Evolutionary conservation across 208 protist genomes (phyloP).

Genomic region (Herpetomonas samuelpessoai): DNA sequence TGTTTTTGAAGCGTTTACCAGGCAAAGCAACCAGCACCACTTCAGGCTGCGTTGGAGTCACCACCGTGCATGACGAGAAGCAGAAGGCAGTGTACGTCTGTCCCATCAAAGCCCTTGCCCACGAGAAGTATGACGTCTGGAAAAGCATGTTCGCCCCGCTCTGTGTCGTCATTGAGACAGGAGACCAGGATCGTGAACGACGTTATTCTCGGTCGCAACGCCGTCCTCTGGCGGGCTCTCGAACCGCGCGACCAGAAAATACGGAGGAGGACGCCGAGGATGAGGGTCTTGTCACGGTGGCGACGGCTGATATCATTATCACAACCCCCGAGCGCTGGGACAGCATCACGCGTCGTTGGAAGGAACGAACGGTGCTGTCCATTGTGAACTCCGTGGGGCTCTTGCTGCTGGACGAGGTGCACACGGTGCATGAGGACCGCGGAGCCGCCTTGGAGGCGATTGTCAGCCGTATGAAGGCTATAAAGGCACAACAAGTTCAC

Average conservation of each 20-base stretch:
- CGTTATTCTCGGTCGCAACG: background rate
- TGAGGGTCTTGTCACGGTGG: constrained; percentile 34
- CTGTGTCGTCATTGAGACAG: constrained; percentile 90
- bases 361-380: constrained; percentile 61
- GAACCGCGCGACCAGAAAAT: constrained; percentile 73
- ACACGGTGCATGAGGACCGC: constrained; percentile 90
- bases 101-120: constrained; percentile 89
- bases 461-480: constrained; percentile 89
- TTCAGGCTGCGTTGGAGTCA: background rate
- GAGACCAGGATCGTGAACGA: constrained; percentile 88
- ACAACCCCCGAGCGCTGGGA: constrained; percentile 95
- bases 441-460: constrained; percentile 91
- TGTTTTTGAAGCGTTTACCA: constrained; percentile 61
- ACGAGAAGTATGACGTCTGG: constrained; percentile 85
- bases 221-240: constrained; percentile 80
- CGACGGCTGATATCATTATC: constrained; percentile 79
- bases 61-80: background rate
- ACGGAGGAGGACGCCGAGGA: constrained; percentile 51
- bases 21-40: background rate
- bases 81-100: constrained; percentile 89
- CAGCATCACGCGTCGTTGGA: constrained; percentile 91
- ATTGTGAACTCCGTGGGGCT: constrained; percentile 78
- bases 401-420: constrained; percentile 92
- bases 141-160: constrained; percentile 69
- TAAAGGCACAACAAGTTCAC: constrained; percentile 24